Evolutionary conservation across 768 basidiomycete genomes (phyloP).

Genomic region (Auriscalpium vulgare): DNA sequence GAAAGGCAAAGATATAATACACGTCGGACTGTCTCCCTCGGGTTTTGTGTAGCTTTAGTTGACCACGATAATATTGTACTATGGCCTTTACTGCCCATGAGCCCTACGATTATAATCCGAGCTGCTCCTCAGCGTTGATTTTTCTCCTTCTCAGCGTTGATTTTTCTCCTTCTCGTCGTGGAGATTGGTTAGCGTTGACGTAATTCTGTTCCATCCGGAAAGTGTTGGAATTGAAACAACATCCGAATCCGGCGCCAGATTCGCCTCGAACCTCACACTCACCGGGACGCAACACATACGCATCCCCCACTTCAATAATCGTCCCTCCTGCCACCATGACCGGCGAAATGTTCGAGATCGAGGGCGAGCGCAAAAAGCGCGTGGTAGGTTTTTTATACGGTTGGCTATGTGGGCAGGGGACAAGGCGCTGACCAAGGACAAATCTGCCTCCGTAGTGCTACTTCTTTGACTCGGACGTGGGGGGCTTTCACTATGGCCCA

Average conservation of each 20-base stretch:
- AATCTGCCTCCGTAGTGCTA: constrained; percentile 60
- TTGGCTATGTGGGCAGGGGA: background rate
- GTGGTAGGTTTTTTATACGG: constrained; percentile 50
- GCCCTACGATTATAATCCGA: too few species aligned
- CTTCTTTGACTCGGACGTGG: constrained; percentile 99
- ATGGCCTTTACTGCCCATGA: too few species aligned
- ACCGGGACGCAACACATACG: background rate
- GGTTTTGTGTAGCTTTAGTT: background rate
- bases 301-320: background rate
- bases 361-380: constrained; percentile 80
- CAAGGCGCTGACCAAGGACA: background rate
- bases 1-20: constrained; percentile 53
- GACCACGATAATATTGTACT: background rate
- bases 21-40: background rate
- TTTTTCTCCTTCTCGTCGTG: too few species aligned
- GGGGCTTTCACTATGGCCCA: constrained; percentile 98
- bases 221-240: too few species aligned
- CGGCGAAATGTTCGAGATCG: constrained; percentile 26
- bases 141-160: too few species aligned
- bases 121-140: too few species aligned
- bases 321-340: constrained; percentile 15
- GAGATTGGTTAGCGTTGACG: too few species aligned
- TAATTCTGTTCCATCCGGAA: too few species aligned
- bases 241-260: background rate
- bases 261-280: background rate